phyloP scores from a whole-genome alignment of 2,329 filamentous ascomycete species.

The Epichloe festucae region DNA sequence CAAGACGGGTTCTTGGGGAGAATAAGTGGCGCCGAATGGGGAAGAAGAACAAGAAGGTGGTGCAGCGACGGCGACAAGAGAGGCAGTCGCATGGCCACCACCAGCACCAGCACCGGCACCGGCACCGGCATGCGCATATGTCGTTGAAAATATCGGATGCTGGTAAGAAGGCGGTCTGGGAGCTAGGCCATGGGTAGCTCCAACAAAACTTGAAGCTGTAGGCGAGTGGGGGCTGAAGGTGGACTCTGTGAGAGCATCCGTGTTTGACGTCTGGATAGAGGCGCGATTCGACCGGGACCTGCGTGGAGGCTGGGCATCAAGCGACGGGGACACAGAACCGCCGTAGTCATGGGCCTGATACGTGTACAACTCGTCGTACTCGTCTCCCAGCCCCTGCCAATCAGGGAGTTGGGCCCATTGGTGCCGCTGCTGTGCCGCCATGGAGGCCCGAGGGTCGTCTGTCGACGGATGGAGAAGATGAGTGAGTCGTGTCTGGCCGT shows the following conservation, averaged over 20 bases:
- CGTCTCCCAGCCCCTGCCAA: conserved; percentile 13
- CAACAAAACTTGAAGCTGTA: conserved; percentile 34
- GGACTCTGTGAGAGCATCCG: conserved; percentile 43
- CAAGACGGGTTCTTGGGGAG: conserved; percentile 23
- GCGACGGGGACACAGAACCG: conserved; percentile 7
- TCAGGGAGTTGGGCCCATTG: conserved; percentile 48
- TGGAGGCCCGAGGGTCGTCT: not conserved
- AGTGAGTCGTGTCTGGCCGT: not conserved
- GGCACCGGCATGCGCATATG: conserved; percentile 6
- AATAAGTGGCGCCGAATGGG: not conserved
- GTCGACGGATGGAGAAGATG: not conserved
- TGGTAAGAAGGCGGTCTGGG: conserved; percentile 46
- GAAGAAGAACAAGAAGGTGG: not conserved
- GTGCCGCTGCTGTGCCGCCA: conserved; percentile 15
- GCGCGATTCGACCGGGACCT: conserved; percentile 35
- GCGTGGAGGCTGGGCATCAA: conserved; percentile 26
- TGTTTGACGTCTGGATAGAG: conserved; percentile 43
- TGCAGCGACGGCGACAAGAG: too few relatives aligned
- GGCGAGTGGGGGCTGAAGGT: conserved; percentile 47
- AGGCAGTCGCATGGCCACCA: too few relatives aligned
- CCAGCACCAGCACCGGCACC: not conserved
- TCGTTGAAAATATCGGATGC: conserved; percentile 22
- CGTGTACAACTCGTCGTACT: conserved; percentile 5
- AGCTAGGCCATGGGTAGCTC: conserved; percentile 37
- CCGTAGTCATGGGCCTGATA: conserved; percentile 2